These are phyloP conservation scores for Dichotomocladium elegans DNA, from an alignment of 371 early-diverging fungal genomes.

Conservation along the genomic window DNA sequence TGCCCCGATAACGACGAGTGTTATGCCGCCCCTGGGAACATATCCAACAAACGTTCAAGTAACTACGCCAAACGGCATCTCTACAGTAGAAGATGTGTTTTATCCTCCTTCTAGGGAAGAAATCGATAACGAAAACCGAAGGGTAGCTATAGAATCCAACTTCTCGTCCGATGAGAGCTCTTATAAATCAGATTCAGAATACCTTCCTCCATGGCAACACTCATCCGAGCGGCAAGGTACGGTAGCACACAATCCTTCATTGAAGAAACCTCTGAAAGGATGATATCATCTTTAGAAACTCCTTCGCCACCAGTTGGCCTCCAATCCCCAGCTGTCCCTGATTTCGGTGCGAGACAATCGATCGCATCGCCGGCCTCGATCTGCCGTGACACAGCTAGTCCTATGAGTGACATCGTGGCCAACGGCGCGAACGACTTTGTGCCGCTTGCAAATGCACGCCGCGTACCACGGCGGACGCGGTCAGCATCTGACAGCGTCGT, in stretches of 20 bases:
- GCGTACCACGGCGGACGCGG: constrained; percentile 14
- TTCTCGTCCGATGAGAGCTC: constrained; percentile 15
- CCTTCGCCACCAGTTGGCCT: too few relatives aligned
- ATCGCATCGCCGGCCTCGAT: constrained; percentile 6
- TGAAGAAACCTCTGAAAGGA: too few relatives aligned
- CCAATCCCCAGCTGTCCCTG: neutral
- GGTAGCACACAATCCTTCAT: neutral
- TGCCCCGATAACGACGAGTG: too few relatives aligned
- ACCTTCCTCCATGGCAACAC: constrained; percentile 8
- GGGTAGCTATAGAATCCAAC: neutral
- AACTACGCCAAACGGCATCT: constrained; percentile 1
- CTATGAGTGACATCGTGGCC: neutral
- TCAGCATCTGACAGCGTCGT: constrained; percentile 20
- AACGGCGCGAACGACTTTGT: constrained; percentile 15
- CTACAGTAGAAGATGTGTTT: constrained; percentile 10
- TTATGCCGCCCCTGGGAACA: too few relatives aligned
- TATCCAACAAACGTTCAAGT: constrained; percentile 4
- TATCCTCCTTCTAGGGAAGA: neutral
- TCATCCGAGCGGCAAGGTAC: constrained; percentile 5
- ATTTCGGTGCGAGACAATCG: neutral
- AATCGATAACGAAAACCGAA: neutral
- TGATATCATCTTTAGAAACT: too few relatives aligned
- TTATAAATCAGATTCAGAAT: constrained; percentile 13
- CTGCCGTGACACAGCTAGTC: constrained; percentile 2
- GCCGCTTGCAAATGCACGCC: constrained; percentile 6